phyloP scores from a whole-genome alignment of 2,329 filamentous ascomycete genomes.

The Macrophomina pseudophaseolina region DNA sequence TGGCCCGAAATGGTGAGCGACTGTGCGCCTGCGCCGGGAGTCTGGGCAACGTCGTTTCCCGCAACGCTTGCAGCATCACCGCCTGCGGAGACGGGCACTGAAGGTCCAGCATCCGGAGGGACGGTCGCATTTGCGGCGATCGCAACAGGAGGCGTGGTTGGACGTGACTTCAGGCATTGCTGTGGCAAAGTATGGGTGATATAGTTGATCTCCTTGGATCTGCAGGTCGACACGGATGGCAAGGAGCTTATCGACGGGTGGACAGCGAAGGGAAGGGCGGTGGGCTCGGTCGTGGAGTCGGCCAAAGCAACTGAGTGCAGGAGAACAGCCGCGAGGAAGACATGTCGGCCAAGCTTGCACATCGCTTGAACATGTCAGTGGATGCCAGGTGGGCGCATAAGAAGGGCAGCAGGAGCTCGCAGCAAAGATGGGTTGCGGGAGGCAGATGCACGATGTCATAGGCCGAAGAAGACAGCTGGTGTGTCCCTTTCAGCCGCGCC shows the following conservation, averaged over 20 bases:
- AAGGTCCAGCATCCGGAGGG: conserved; percentile 1
- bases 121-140: conserved; percentile 10
- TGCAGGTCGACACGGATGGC: conserved; percentile 45
- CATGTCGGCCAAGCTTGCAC: conserved; percentile 30
- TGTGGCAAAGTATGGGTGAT: conserved; percentile 79
- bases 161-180: conserved; percentile 72
- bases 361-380: conserved; percentile 29
- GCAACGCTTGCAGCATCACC: background rate
- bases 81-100: background rate
- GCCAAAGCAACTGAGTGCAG: conserved; percentile 33
- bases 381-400: conserved; percentile 19
- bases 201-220: conserved; percentile 74
- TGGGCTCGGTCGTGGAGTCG: conserved; percentile 24
- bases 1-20: background rate
- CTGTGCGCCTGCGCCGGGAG: conserved; percentile 26
- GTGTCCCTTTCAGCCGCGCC: conserved; percentile 11
- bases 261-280: conserved; percentile 27
- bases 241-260: conserved; percentile 25
- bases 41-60: conserved; percentile 24
- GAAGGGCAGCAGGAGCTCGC: conserved; percentile 16
- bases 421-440: conserved; percentile 9
- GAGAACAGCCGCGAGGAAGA: conserved; percentile 29
- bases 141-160: conserved; percentile 41
- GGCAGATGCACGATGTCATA: conserved; percentile 9
- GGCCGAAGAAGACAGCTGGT: conserved; percentile 21